phyloP scores from a whole-genome alignment of 805 yeast genomes.

The Teunomyces lycoperdinae region DNA sequence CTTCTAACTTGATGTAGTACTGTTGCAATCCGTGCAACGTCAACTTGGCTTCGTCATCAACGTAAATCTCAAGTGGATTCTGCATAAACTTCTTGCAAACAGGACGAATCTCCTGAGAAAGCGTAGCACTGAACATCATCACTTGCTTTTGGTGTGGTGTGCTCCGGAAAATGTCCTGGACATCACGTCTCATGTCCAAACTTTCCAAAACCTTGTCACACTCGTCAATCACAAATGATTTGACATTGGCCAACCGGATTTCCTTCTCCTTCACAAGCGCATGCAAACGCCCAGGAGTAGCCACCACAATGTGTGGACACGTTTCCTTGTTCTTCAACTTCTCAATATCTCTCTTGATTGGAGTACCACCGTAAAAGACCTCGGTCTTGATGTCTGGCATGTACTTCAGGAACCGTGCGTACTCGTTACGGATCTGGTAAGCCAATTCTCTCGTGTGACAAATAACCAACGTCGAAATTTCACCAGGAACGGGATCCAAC shows the following conservation, averaged over 20 bases:
- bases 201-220: constrained; percentile 96
- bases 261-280: constrained; percentile 91
- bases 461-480: constrained; percentile 87
- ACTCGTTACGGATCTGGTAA: constrained; percentile 95
- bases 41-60: constrained; percentile 95
- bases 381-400: constrained; percentile 97
- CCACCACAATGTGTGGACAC: constrained; percentile 94
- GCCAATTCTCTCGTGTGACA: constrained; percentile 99
- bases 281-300: constrained; percentile 96
- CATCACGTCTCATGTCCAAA: constrained; percentile 95
- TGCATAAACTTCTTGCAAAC: constrained; percentile 97
- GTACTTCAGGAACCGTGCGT: constrained; percentile 95
- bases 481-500: constrained; percentile 96
- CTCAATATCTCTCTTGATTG: constrained; percentile 81
- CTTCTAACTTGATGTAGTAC: constrained; percentile 85
- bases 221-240: constrained; percentile 94
- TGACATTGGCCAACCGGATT: constrained; percentile 81
- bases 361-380: constrained; percentile 95
- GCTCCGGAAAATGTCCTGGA: constrained; percentile 94
- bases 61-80: constrained; percentile 94
- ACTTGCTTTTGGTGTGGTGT: constrained; percentile 99
- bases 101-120: constrained; percentile 91
- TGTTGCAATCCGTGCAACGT: constrained; percentile 98
- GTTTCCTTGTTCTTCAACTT: constrained; percentile 87
- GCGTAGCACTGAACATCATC: constrained; percentile 98